A percentile compares a stretch with the other conserved stretches of the same genome.
These are phyloP conservation scores for Orbilia brochopaga DNA, from an alignment of 2,329 filamentous ascomycete genomes.

Conservation along the genomic window DNA sequence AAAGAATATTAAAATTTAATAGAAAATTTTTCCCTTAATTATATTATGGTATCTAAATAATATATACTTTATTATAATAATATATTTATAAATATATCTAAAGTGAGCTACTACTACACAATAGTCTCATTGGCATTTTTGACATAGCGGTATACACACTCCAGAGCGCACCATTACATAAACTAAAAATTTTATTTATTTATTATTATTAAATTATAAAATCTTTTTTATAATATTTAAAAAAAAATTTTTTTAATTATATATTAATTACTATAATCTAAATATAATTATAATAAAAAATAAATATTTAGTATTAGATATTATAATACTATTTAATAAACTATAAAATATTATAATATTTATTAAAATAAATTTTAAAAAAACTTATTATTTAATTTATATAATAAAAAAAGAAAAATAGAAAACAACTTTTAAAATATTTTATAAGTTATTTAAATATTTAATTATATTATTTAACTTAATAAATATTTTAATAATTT, in stretches of 20 bases:
- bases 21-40: no score
- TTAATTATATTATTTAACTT: background rate
- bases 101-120: no score
- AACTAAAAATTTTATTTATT: slow-evolving; percentile 4
- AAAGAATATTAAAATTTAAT: no score
- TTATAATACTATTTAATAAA: background rate
- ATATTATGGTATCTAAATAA: no score
- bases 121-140: no score
- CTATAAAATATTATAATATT: background rate
- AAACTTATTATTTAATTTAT: background rate
- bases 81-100: no score
- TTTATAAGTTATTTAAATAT: slow-evolving; percentile 4
- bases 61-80: no score
- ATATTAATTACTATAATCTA: slow-evolving; percentile 2
- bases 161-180: no score
- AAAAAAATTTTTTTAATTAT: slow-evolving; percentile 3
- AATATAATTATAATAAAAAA: slow-evolving; percentile 6
- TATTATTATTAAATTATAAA: slow-evolving; percentile 10
- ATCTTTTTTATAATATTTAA: background rate
- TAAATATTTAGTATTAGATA: slow-evolving; percentile 7
- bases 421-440: slow-evolving; percentile 5
- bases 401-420: slow-evolving; percentile 3
- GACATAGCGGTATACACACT: no score
- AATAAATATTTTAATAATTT: background rate
- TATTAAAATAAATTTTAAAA: background rate